These are phyloP conservation scores for Malassezia equina DNA, from an alignment of 1,284 basidiomycete genomes.

Conservation along the genomic window DNA sequence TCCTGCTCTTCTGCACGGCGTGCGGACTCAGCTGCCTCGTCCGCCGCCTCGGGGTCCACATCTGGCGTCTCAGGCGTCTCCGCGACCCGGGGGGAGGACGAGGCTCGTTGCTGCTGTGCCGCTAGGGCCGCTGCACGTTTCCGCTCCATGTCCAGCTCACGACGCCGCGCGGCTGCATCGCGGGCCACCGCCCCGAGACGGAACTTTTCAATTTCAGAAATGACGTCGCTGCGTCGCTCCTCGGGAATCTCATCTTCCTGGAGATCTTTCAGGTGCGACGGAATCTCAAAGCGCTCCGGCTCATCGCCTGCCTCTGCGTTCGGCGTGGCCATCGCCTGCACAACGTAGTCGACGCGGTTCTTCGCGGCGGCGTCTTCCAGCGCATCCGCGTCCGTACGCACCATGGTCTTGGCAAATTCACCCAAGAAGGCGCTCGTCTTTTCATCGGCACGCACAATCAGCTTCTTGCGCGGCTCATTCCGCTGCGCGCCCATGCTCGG, in stretches of 20 bases:
- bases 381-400: constrained; percentile 59
- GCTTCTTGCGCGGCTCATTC: constrained; percentile 55
- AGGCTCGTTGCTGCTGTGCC: constrained; percentile 12
- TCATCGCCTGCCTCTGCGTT: constrained; percentile 58
- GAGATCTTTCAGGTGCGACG: constrained; percentile 84
- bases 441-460: constrained; percentile 72
- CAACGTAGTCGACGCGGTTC: constrained; percentile 50
- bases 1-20: not conserved
- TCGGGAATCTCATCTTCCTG: constrained; percentile 92
- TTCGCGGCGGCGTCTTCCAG: constrained; percentile 51
- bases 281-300: constrained; percentile 57
- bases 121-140: constrained; percentile 21
- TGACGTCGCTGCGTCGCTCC: constrained; percentile 79
- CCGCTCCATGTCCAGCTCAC: constrained; percentile 38
- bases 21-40: constrained; percentile 20
- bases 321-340: constrained; percentile 44
- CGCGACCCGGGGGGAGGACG: constrained; percentile 1
- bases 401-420: constrained; percentile 66
- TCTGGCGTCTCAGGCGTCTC: not conserved
- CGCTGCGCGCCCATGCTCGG: constrained; percentile 34
- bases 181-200: constrained; percentile 36
- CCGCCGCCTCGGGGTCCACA: constrained; percentile 20
- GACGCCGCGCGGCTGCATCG: constrained; percentile 35
- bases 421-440: constrained; percentile 78
- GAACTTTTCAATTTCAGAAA: constrained; percentile 83